A percentile compares a stretch with the other conserved stretches of the same genome.
Evolutionary conservation across 805 yeast species (phyloP).

Genomic region (Ogataea pignaliae): DNA sequence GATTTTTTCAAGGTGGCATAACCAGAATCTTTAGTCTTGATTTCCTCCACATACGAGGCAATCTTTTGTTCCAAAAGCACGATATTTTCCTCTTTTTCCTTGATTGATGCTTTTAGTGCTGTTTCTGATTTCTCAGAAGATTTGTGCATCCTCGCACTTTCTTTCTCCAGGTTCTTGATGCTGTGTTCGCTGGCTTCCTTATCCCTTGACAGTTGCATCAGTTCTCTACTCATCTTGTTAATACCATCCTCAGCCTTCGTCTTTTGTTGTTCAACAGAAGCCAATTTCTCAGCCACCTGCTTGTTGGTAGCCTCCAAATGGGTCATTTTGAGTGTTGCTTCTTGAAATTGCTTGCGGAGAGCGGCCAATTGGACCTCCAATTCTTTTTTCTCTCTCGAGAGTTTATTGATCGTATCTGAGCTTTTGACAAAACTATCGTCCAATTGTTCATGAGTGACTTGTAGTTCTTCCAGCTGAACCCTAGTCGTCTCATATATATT

Average conservation of each 20-base stretch:
- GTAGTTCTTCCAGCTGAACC: conserved; percentile 32
- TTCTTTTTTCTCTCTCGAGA: conserved; percentile 19
- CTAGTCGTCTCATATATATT: conserved; percentile 17
- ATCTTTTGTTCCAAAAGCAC: conserved; percentile 17
- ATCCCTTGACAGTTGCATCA: conserved; percentile 59
- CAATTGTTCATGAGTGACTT: conserved; percentile 24
- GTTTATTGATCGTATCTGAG: conserved; percentile 22
- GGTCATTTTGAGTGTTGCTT: conserved; percentile 15
- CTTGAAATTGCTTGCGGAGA: conserved; percentile 17
- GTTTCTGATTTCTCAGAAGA: conserved; percentile 33
- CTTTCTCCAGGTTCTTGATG: conserved; percentile 40
- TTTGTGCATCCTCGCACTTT: conserved; percentile 27
- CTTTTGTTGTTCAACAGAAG: conserved; percentile 32
- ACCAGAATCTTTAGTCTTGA: conserved; percentile 20
- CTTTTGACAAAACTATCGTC: conserved; percentile 19
- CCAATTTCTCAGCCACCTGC: conserved; percentile 28
- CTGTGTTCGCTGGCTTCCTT: conserved; percentile 47
- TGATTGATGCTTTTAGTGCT: conserved; percentile 20
- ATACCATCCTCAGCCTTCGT: conserved; percentile 73
- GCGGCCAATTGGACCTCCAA: conserved; percentile 32
- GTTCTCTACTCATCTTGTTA: conserved; percentile 84
- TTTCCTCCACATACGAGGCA: conserved; percentile 11
- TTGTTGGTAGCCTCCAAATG: conserved; percentile 19
- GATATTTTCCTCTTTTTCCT: conserved; percentile 21
- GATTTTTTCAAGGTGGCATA: conserved; percentile 21